Evolutionary conservation across 2,329 filamentous ascomycete species (phyloP), one percentile per base, ranked within the genome.

Genomic region (Orbilia javanica): DNA sequence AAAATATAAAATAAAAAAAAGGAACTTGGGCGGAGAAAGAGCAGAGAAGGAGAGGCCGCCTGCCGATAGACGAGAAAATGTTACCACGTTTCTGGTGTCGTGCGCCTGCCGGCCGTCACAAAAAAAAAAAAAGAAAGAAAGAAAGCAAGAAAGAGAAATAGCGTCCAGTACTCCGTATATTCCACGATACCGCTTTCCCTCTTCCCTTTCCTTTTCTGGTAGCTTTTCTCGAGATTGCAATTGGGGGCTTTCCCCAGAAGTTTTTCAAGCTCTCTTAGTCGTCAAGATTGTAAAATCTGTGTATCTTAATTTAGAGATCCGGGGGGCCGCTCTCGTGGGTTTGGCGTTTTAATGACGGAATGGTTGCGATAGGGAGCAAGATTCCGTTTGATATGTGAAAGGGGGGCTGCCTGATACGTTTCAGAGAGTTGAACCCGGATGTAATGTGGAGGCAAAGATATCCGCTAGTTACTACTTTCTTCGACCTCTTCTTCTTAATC

Each of bases 321-420:
- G 42, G 42, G 42, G 42, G 42, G 42, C 50, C 25, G 55, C 29
- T 20, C 34, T n/a, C 42, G 57, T 48, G 44, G 52, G 29, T 60
- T 71, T 77, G 66, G 66, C 73, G 73, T 71, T 71, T 77, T 27
- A 66, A 77, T 77, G 73, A 77, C 73, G 73, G 73, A 77, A 77
- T 71, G 13, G 66, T 64, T 57, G 73, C 50, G 66, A 77, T 70
- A 76, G 53, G 63, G 71, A 57, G 39, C 25, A n/a, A 46, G 52
- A 31, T 63, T 72, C 13, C 53, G 72, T 76, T 77, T 71, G 73
- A 77, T 77, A 66, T 65, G 57, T 67, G 29, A 67, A 68, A 77
- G 52, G 73, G 73, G 73, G 44, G 27, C 10, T 66, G 66, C 60
- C 70, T 71, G 73, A 67, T 66, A 65, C 73, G 73, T 77, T 77